Conservation (phyloP, 2,329 filamentous ascomycete species). For the Diaporthe vaccinii region DNA sequence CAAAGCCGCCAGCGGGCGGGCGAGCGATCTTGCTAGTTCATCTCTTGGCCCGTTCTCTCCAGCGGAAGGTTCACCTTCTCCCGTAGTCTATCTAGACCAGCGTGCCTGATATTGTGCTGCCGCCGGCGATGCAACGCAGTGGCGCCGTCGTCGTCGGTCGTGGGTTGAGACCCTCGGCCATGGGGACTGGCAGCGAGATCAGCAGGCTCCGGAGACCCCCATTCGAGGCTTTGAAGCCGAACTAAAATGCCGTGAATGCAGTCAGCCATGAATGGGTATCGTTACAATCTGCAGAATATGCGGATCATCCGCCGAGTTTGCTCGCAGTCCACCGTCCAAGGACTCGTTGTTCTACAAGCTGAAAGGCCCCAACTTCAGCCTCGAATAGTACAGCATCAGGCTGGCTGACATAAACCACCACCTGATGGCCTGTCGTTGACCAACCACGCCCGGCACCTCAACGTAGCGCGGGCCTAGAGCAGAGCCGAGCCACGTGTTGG, state of each 20-base stretch:
- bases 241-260: background rate
- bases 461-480: slow-evolving; percentile 26
- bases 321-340: background rate
- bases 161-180: background rate
- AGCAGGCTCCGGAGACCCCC: background rate
- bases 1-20: slow-evolving; percentile 16
- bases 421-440: background rate
- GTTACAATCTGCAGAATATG: background rate
- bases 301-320: background rate
- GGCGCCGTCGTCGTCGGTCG: background rate
- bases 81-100: background rate
- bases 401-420: background rate
- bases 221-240: background rate
- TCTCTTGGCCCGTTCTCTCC: background rate
- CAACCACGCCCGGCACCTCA: slow-evolving; percentile 4
- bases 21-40: background rate
- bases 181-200: background rate
- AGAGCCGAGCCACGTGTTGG: slow-evolving; percentile 35
- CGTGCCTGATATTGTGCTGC: background rate
- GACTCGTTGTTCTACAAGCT: slow-evolving; percentile 17
- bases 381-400: slow-evolving; percentile 32
- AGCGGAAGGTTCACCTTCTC: background rate
- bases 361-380: background rate
- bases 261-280: background rate
- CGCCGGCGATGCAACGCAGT: background rate